Conservation (phyloP, 768 basidiomycete species). For the Amanita pallidorosea region DNA sequence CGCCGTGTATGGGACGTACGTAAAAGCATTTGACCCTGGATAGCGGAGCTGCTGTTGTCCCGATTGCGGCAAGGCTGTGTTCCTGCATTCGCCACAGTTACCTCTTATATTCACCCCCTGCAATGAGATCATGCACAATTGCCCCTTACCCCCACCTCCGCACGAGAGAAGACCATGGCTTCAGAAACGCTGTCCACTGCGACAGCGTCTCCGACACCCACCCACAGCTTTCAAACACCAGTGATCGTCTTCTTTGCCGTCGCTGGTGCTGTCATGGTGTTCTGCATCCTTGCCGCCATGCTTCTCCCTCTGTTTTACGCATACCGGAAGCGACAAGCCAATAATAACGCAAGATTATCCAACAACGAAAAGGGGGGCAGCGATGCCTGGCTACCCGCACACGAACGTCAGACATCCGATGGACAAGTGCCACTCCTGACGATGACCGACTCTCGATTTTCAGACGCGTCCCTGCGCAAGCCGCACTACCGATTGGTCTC, state of each 20-base stretch:
- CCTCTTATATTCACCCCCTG: neutral
- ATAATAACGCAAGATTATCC: neutral
- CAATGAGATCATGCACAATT: neutral
- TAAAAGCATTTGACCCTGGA: too few relatives aligned
- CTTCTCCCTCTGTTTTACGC: neutral
- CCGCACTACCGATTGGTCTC: constrained; percentile 1
- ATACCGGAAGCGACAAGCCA: neutral
- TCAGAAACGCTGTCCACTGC: neutral
- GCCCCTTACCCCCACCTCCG: neutral
- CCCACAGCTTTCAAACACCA: too few relatives aligned
- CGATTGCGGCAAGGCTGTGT: neutral
- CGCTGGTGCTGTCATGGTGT: neutral
- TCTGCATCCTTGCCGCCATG: neutral
- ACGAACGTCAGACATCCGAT: neutral
- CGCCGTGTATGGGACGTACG: too few relatives aligned
- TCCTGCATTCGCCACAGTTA: neutral
- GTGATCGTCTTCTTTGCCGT: neutral
- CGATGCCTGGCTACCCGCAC: neutral
- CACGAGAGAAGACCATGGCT: neutral
- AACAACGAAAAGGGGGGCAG: neutral
- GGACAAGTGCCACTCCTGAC: neutral
- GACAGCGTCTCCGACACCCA: neutral
- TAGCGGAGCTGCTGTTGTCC: neutral
- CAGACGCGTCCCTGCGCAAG: neutral
- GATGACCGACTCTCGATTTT: neutral